A percentile compares a stretch with the other conserved stretches of the same genome.
Conservation (phyloP, 1,139 yeast species). For the Saccharomyces uvarum region DNA sequence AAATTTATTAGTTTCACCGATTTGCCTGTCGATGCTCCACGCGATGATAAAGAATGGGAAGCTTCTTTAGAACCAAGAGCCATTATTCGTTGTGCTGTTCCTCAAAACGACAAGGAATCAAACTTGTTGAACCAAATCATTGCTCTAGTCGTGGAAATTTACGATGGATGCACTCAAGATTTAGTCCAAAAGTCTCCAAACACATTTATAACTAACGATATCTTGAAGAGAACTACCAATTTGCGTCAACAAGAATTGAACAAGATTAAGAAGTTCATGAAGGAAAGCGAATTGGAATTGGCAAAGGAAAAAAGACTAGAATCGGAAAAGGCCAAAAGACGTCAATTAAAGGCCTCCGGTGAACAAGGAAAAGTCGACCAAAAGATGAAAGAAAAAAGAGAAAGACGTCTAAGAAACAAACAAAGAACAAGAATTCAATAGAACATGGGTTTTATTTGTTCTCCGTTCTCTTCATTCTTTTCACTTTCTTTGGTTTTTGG, state of each 20-base stretch:
- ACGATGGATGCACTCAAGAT: constrained; percentile 38
- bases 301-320: constrained; percentile 69
- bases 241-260: constrained; percentile 36
- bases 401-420: constrained; percentile 42
- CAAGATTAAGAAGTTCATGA: constrained; percentile 55
- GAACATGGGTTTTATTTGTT: not conserved
- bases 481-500: not conserved
- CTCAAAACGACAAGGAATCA: constrained; percentile 20
- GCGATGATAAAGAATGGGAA: constrained; percentile 33
- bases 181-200: constrained; percentile 28
- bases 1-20: constrained; percentile 76
- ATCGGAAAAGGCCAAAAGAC: constrained; percentile 45
- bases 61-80: constrained; percentile 43
- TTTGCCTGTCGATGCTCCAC: constrained; percentile 65
- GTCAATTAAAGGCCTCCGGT: constrained; percentile 44
- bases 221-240: constrained; percentile 64
- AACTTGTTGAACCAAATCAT: constrained; percentile 29
- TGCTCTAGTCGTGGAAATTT: constrained; percentile 30
- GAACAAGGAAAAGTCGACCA: constrained; percentile 70
- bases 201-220: constrained; percentile 41
- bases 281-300: constrained; percentile 46
- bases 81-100: constrained; percentile 24
- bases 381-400: constrained; percentile 56
- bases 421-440: constrained; percentile 34
- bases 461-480: not conserved